Conservation (phyloP, 139 green algal genomes). For the Mychonastes homosphaera region DNA sequence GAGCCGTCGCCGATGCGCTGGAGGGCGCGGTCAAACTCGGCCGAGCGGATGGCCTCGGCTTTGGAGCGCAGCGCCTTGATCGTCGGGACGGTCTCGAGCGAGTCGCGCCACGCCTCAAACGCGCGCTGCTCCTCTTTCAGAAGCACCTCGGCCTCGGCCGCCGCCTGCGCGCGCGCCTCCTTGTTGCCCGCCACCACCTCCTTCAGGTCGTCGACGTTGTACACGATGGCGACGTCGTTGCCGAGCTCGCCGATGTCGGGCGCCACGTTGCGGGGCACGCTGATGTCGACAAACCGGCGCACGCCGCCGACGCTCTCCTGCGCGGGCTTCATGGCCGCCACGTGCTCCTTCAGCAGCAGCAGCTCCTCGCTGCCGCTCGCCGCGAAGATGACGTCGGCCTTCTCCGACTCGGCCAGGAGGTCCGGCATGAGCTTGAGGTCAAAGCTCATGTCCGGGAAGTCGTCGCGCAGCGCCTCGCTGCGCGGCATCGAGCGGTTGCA, state of each 20-base stretch:
- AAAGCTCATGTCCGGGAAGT: conserved; percentile 94
- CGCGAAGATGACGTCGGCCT: conserved; percentile 87
- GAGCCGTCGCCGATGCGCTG: conserved; percentile 74
- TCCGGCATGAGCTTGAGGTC: conserved; percentile 88
- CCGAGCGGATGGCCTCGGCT: conserved; percentile 77
- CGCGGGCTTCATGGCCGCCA: conserved; percentile 45
- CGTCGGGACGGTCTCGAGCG: conserved; percentile 94
- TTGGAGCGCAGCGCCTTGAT: conserved; percentile 95
- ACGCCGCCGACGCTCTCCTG: conserved; percentile 62
- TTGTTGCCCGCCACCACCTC: conserved; percentile 97
- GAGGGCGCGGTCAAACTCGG: conserved; percentile 91
- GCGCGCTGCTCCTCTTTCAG: conserved; percentile 61
- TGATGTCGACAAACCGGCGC: conserved; percentile 96
- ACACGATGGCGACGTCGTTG: conserved; percentile 57
- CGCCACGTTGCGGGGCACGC: conserved; percentile 92
- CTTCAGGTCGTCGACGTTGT: conserved; percentile 99
- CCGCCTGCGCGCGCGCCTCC: conserved; percentile 66
- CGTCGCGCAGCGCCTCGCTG: conserved; percentile 75
- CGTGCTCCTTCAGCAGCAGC: conserved; percentile 60
- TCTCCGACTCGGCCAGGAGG: conserved; percentile 69
- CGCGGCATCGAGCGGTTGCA: conserved; percentile 86
- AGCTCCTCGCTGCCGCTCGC: conserved; percentile 79
- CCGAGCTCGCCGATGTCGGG: conserved; percentile 58
- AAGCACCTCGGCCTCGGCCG: conserved; percentile 44
- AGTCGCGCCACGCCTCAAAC: conserved; percentile 97